Base-by-base conservation (phyloP, 495 filamentous ascomycete species). In the Sordaria brevicollis region DNA sequence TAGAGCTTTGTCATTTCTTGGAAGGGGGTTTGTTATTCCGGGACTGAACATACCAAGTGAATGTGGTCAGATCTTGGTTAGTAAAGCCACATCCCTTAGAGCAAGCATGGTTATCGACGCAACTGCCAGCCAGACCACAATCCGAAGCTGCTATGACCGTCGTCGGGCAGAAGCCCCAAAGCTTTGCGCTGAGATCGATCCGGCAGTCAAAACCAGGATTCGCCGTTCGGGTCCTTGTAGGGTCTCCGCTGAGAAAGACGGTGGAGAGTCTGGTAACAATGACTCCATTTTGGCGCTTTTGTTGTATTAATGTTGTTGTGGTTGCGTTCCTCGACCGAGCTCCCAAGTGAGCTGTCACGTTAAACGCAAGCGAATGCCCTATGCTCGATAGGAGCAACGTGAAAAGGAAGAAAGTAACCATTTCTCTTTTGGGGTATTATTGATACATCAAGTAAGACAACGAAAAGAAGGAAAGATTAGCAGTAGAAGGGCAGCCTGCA, bases 151-250 rank as follows among this genome's bases (percentile, higher is more conserved):
- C 35, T 21, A 68, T 35, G 38, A 68, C 71, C 0, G 41, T 65
- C 2, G 70, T 70, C 8, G 70, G 72, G 25, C 75, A 77, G 68
- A 74, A 73, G 1, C 74, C 74, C 72, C 70, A 77, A 10, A 73
- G 66, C 21, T 39, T 69, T 15, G 70, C 49, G 17, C 54, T 13
- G 29, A 74, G 10, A 39, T 76, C 71, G 11, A 76, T 68, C 10
- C 74, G 74, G 57, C 54, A 68, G 62, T 76, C 72, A 36, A 67
- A 77, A 17, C 74, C 75, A 3, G 15, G 33, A 9, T 73, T 68
- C 29, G 74, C 74, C 0, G 74, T 74, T 5, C 72, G 68, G 2
- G 36, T 33, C 17, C 49, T 43, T 11, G 39, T 33, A 1, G 71
- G 21, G 36, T 76, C 67, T 1, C 74, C 74, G 15, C 35, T 41